Evolutionary conservation across 148 eudicot species (phyloP).

Genomic region (Spergularia bocconei): DNA sequence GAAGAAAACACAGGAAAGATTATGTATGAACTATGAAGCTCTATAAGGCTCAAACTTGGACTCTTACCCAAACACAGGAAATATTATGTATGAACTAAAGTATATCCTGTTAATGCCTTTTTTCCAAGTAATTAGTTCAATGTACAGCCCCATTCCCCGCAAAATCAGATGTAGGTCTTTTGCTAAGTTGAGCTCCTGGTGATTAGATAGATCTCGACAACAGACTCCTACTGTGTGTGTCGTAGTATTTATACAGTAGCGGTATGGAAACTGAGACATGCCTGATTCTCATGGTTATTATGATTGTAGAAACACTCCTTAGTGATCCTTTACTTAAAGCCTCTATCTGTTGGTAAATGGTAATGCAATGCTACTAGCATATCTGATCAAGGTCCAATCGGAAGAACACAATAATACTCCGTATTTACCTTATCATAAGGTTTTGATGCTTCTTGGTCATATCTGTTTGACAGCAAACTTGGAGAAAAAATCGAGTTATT

Average conservation of each 20-base stretch:
- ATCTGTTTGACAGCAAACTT: no score
- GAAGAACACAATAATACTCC: not conserved
- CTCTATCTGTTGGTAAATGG: not conserved
- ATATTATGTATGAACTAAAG: not conserved
- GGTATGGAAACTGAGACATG: not conserved
- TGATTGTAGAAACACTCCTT: not conserved
- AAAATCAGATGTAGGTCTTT: no score
- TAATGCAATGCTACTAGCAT: not conserved
- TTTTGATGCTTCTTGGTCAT: no score
- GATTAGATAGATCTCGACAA: no score
- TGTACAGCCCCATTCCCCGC: no score
- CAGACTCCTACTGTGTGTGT: no score
- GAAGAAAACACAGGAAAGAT: not conserved
- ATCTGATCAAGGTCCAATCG: not conserved
- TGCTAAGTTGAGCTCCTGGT: no score
- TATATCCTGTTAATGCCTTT: not conserved
- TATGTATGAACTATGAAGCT: not conserved
- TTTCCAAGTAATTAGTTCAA: no score
- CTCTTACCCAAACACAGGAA: not conserved
- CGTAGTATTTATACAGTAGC: not conserved
- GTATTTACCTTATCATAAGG: constrained; percentile 65
- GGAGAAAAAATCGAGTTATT: no score
- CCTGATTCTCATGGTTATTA: not conserved
- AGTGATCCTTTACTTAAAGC: not conserved
- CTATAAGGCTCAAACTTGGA: not conserved